These are phyloP conservation scores for Bathelium albidoporum DNA, from an alignment of 495 filamentous ascomycete genomes.

Conservation along the genomic window DNA sequence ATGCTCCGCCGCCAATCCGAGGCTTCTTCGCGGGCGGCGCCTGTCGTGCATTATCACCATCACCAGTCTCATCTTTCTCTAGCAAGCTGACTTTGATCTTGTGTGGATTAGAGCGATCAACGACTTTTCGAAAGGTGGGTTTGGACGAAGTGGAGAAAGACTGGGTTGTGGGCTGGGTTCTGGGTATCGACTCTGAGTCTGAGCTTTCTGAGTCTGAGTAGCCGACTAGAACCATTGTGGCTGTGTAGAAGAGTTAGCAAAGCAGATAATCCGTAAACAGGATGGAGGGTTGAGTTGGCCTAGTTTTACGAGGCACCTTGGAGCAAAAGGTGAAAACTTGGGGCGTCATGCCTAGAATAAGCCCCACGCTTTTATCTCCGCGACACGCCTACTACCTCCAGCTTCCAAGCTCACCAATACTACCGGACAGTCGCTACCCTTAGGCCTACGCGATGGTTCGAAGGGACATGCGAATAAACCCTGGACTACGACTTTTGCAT, in stretches of 20 bases:
- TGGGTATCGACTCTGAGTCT: slow-evolving; percentile 43
- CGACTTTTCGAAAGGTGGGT: slow-evolving; percentile 57
- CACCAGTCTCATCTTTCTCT: slow-evolving; percentile 33
- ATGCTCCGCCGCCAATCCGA: slow-evolving; percentile 47
- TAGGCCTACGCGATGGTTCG: neutral
- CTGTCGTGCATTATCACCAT: slow-evolving; percentile 34
- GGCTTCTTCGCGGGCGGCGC: slow-evolving; percentile 64
- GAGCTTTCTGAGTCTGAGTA: slow-evolving; percentile 69
- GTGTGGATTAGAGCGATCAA: slow-evolving; percentile 67
- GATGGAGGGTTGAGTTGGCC: too few relatives aligned
- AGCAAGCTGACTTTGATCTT: slow-evolving; percentile 74
- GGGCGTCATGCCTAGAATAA: slow-evolving; percentile 3
- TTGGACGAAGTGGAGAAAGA: slow-evolving; percentile 42
- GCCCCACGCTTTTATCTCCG: too few relatives aligned
- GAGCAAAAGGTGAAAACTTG: too few relatives aligned
- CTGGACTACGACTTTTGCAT: neutral
- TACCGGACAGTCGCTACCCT: too few relatives aligned
- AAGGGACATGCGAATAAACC: neutral
- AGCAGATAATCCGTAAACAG: too few relatives aligned
- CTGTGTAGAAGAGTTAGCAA: too few relatives aligned
- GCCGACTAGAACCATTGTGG: slow-evolving; percentile 29
- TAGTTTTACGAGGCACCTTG: too few relatives aligned
- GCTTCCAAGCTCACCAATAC: too few relatives aligned
- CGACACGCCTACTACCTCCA: too few relatives aligned
- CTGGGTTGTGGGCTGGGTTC: slow-evolving; percentile 24